Conservation (phyloP, 2,329 filamentous ascomycete species). For the Polytolypa hystricis region DNA sequence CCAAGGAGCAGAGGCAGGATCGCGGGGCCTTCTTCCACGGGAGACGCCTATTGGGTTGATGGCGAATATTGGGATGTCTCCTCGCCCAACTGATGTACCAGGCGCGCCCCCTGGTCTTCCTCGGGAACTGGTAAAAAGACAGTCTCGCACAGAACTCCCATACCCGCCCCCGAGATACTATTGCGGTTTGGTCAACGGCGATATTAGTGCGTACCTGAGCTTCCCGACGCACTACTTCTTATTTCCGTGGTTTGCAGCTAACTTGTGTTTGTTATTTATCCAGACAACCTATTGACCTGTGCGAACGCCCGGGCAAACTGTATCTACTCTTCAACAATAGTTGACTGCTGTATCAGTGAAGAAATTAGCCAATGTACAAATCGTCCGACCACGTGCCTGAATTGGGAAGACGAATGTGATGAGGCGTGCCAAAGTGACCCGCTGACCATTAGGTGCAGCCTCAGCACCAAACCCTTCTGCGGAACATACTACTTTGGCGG, state of each 20-base stretch:
- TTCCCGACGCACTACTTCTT: not conserved
- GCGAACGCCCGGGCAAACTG: conserved; percentile 12
- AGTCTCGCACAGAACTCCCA: conserved; percentile 4
- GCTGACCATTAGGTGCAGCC: conserved; percentile 7
- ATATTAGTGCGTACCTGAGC: conserved; percentile 10
- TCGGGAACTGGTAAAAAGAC: conserved; percentile 7
- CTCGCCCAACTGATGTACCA: conserved; percentile 11
- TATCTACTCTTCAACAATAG: conserved; percentile 10
- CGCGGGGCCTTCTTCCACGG: conserved; percentile 8
- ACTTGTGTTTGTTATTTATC: conserved; percentile 1
- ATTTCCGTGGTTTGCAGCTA: conserved; percentile 8
- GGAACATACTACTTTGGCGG: conserved; percentile 11
- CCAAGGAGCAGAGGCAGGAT: conserved; percentile 8
- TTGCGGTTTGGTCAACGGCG: conserved; percentile 12
- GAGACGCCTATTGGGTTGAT: conserved; percentile 11
- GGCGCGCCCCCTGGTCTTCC: conserved; percentile 9
- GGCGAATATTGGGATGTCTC: conserved; percentile 11
- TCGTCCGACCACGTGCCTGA: conserved; percentile 10
- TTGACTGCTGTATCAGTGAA: conserved; percentile 13
- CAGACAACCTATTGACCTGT: conserved; percentile 12
- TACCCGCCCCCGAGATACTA: conserved; percentile 12
- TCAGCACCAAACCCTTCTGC: conserved; percentile 11
- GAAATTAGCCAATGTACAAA: conserved; percentile 11
- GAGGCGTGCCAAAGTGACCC: conserved; percentile 5
- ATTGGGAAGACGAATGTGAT: conserved; percentile 9